A percentile compares a stretch with the other conserved stretches of the same genome.
These are phyloP conservation scores for Epithele typhae DNA, from an alignment of 768 basidiomycete genomes.

Conservation along the genomic window DNA sequence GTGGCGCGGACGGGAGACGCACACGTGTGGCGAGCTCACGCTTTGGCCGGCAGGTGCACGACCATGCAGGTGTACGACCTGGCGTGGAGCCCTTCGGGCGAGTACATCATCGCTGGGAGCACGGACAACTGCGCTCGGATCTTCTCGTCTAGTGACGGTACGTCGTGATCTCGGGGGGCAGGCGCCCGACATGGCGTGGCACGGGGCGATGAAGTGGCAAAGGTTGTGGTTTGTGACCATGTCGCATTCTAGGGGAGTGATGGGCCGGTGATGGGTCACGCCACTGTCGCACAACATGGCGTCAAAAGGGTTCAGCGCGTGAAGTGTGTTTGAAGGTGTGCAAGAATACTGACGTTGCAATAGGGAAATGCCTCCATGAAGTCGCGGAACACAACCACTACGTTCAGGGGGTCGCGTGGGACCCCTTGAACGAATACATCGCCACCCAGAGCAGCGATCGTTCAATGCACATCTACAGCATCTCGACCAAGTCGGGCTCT, in stretches of 20 bases:
- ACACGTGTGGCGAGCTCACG: no score
- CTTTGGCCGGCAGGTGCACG: slow-evolving; percentile 68
- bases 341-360: no score
- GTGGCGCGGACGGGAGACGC: no score
- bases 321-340: no score
- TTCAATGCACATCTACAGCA: slow-evolving; percentile 90
- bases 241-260: no score
- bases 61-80: slow-evolving; percentile 97
- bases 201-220: no score
- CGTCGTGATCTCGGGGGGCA: slow-evolving; percentile 16
- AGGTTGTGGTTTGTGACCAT: no score
- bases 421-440: slow-evolving; percentile 94
- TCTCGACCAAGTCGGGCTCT: slow-evolving; percentile 71
- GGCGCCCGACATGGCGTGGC: not conserved
- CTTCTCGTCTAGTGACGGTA: slow-evolving; percentile 72
- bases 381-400: slow-evolving; percentile 94
- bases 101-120: slow-evolving; percentile 92
- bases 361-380: slow-evolving; percentile 84
- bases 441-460: slow-evolving; percentile 97
- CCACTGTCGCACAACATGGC: no score
- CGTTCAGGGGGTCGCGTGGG: slow-evolving; percentile 99
- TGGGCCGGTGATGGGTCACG: no score
- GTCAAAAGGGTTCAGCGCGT: no score
- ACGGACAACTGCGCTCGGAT: slow-evolving; percentile 94
- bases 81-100: slow-evolving; percentile 94